Conservation (phyloP, 2,329 filamentous ascomycete genomes). For the Colletotrichum caudatum region DNA sequence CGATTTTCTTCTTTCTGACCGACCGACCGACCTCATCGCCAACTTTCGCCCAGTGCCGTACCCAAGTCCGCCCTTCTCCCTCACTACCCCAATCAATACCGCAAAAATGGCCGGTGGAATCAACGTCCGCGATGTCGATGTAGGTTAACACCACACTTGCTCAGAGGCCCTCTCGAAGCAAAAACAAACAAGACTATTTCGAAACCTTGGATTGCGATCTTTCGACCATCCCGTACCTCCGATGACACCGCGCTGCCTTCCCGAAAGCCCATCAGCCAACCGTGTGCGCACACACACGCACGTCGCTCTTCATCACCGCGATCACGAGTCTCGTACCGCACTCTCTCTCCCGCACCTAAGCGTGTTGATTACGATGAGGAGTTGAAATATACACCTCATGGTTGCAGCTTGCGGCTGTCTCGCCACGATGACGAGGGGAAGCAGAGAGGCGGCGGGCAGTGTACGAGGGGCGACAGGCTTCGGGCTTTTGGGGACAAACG, state of each 20-base stretch:
- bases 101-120: conserved; percentile 84
- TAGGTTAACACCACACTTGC: conserved; percentile 62
- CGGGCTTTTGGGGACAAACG: conserved; percentile 3
- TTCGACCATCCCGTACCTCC: background rate
- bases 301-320: background rate
- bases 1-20: background rate
- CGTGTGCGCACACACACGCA: too few species aligned
- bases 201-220: conserved; percentile 18
- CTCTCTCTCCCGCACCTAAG: background rate
- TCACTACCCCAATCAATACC: conserved; percentile 57
- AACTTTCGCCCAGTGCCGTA: conserved; percentile 44
- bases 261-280: background rate
- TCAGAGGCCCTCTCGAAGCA: conserved; percentile 15
- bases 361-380: conserved; percentile 37
- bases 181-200: conserved; percentile 16
- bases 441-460: background rate
- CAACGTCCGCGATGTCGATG: conserved; percentile 87
- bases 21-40: conserved; percentile 45
- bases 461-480: background rate
- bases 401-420: conserved; percentile 2
- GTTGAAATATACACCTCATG: conserved; percentile 43
- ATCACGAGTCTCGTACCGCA: background rate
- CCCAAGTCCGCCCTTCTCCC: conserved; percentile 48
- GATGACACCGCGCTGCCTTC: conserved; percentile 32
- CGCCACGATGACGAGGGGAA: background rate